Conservation (phyloP, 768 basidiomycete species). For the Lactifluus echinatus region DNA sequence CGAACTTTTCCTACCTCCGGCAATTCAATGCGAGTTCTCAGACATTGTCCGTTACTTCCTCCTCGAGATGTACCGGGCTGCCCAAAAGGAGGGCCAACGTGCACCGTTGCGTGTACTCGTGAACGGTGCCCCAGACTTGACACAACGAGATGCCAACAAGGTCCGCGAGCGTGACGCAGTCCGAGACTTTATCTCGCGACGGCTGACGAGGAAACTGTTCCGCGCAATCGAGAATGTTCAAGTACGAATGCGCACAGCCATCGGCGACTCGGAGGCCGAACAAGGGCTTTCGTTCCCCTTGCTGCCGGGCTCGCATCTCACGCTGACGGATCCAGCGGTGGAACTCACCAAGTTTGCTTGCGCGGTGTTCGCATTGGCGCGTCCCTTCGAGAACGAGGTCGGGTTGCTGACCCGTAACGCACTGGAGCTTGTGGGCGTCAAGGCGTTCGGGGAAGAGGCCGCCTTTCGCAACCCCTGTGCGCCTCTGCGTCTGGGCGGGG, state of each 20-base stretch:
- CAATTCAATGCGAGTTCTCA: conserved; percentile 71
- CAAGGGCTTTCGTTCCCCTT: conserved; percentile 71
- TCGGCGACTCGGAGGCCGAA: conserved; percentile 43
- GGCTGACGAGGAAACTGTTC: conserved; percentile 74
- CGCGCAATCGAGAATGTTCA: conserved; percentile 55
- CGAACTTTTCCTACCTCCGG: conserved; percentile 75
- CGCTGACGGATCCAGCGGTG: conserved; percentile 68
- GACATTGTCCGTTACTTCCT: conserved; percentile 73
- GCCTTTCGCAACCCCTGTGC: conserved; percentile 89
- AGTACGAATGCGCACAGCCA: conserved; percentile 51
- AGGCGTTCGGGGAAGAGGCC: conserved; percentile 82
- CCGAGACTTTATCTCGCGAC: conserved; percentile 68
- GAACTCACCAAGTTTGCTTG: conserved; percentile 87
- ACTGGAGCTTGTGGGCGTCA: conserved; percentile 77
- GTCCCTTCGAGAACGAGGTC: conserved; percentile 79
- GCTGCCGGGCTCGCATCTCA: conserved; percentile 79
- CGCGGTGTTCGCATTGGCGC: conserved; percentile 70
- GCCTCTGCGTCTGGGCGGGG: conserved; percentile 72
- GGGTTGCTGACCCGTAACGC: conserved; percentile 83
- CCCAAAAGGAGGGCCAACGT: conserved; percentile 52
- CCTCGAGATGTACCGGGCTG: conserved; percentile 70
- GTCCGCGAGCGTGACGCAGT: conserved; percentile 58
- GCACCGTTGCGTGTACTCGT: conserved; percentile 68
- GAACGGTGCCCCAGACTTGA: conserved; percentile 52
- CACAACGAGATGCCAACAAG: conserved; percentile 60